Base-by-base conservation (phyloP, 495 filamentous ascomycete genomes). In the Mytilinidion resinicola region DNA sequence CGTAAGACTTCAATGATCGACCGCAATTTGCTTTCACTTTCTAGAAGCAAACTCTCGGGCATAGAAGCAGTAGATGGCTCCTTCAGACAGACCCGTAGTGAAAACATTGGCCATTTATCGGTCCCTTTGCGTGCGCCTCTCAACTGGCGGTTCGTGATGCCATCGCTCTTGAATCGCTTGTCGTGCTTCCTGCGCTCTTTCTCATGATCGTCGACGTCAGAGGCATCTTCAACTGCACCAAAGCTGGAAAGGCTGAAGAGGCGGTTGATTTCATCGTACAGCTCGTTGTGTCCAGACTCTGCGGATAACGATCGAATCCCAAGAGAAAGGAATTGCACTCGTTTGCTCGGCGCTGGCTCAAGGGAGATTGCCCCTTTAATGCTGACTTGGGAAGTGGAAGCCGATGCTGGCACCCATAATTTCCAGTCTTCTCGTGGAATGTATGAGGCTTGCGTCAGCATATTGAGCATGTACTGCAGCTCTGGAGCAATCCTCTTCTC, bases 21-120 rank as follows among this genome's bases (percentile, higher is more conserved):
- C 55, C 80, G 75, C 11, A 85, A 43, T 14, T 74, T 72, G 33
- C 68, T 66, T 21, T 81, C 74, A 39, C 72, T 73, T 41, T 77
- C 73, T 5, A 77, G 68, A 30, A 69, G 53, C 0, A 60, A 19
- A 12, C 69, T 69, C 30, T 73, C 57, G 11, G 33, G 33, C 43
- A 67, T 21, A 20, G 17, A n/a, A 36, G 15, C 20, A 10, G 10
- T 51, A 25, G 19, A 43, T 30, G 14, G 58, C 12, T 68, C 57
- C 36, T 70, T 65, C 5, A 81, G 60, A 3, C 77, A 73, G n/a
- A 98, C 82, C 8, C 82, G 83, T 36, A 98, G 76, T 66, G 85
- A 86, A 63, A 96, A 97, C 87, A 93, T 95, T 1, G 91, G 90
- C 87, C 87, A 95, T 59, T 84, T 79, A 68, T 96, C 90, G 34